Evolutionary conservation across 768 basidiomycete genomes (phyloP).

Genomic region (Flagelloscypha sp.): DNA sequence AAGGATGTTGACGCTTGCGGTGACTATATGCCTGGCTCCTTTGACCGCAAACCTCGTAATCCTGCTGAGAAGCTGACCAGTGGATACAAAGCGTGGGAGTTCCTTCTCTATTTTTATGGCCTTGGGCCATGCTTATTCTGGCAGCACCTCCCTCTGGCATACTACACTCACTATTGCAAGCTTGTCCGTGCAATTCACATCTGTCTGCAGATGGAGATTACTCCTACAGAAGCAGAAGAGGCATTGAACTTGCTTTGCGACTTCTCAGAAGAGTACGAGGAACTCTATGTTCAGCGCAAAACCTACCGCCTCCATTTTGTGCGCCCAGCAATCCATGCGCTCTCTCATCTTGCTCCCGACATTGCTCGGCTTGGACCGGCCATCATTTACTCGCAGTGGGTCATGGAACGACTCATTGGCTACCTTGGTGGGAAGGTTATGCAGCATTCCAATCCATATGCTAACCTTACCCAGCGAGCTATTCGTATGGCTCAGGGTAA

Average conservation of each 20-base stretch:
- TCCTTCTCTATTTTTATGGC: conserved; percentile 22
- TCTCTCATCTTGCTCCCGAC: conserved; percentile 19
- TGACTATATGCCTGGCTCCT: conserved; percentile 17
- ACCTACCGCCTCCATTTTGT: conserved; percentile 22
- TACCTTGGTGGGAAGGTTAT: conserved; percentile 19
- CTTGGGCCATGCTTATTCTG: conserved; percentile 24
- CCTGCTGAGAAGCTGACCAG: conserved; percentile 26
- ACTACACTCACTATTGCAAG: conserved; percentile 19
- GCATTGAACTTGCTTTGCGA: conserved; percentile 11
- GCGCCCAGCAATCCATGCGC: conserved; percentile 19
- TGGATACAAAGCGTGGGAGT: conserved; percentile 33
- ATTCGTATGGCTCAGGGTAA: conserved; percentile 14
- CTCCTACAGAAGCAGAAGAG: conserved; percentile 7
- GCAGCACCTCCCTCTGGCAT: conserved; percentile 10
- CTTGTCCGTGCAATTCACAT: conserved; percentile 16
- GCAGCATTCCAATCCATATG: conserved; percentile 16
- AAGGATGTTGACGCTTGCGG: conserved; percentile 9
- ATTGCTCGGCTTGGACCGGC: conserved; percentile 14
- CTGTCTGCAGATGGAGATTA: conserved; percentile 13
- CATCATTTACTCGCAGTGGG: conserved; percentile 20
- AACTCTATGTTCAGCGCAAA: conserved; percentile 16
- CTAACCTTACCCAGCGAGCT: conserved; percentile 19
- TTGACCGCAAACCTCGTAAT: conserved; percentile 23
- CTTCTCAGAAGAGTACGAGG: conserved; percentile 22
- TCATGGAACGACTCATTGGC: conserved; percentile 20